Percentiles rank a stretch among this genome's conserved stretches.
Conservation (phyloP, 805 yeast species). For the Kockiozyma suomiensis region DNA sequence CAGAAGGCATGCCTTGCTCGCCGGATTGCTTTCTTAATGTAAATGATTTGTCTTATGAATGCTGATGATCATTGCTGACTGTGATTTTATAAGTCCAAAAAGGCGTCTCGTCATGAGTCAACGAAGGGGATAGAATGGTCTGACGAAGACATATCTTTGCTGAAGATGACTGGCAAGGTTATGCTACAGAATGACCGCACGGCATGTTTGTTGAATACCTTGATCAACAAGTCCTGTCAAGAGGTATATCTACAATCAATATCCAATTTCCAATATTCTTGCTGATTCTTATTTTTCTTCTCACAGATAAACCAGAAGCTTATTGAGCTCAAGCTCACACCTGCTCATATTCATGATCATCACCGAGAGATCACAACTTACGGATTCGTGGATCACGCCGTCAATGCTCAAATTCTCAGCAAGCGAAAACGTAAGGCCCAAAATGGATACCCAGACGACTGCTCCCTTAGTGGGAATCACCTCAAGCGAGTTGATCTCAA, state of each 20-base stretch:
- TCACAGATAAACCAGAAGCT: slow-evolving; percentile 21
- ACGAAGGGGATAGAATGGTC: slow-evolving; percentile 13
- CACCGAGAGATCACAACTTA: background rate
- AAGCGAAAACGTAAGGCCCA: slow-evolving; percentile 31
- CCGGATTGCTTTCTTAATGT: slow-evolving; percentile 18
- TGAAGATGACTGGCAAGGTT: slow-evolving; percentile 25
- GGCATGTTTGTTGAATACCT: slow-evolving; percentile 23
- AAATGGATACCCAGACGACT: slow-evolving; percentile 27
- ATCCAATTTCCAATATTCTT: background rate
- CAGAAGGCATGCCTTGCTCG: slow-evolving; percentile 23
- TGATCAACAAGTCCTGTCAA: slow-evolving; percentile 18
- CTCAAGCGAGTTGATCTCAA: slow-evolving; percentile 26
- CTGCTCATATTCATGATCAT: background rate
- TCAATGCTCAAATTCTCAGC: background rate
- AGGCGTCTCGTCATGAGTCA: background rate
- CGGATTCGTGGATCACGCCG: background rate
- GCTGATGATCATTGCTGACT: background rate
- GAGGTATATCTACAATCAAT: slow-evolving; percentile 12
- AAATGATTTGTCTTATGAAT: background rate
- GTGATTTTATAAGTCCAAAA: background rate
- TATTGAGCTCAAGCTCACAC: slow-evolving; percentile 13
- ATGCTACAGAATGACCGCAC: slow-evolving; percentile 21
- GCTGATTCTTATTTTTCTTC: background rate
- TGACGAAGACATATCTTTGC: slow-evolving; percentile 24
- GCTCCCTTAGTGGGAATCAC: slow-evolving; percentile 30